Base-by-base conservation (phyloP, 2,329 filamentous ascomycete species). In the Arthroderma sp. region DNA sequence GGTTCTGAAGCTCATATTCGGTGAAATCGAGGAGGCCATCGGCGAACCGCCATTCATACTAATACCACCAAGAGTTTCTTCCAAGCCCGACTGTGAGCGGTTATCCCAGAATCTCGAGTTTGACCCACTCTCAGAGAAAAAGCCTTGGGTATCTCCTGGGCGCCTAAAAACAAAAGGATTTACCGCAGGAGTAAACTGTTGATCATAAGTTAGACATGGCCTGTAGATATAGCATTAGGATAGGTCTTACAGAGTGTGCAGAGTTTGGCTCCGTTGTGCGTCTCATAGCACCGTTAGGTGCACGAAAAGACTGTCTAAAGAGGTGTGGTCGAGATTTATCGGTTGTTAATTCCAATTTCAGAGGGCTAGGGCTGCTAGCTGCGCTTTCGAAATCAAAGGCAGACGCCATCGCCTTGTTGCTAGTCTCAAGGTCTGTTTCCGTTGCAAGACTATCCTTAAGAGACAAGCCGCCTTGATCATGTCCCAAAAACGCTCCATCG, bases 331-430 rank as follows among this genome's bases (percentile, higher is more conserved):
- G 42, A 15, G 38, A 53, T 57, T 34, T 54, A 52, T 5, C 52
- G 34, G 52, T 49, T 15, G 51, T 50, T 15, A 52, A 49, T 38
- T 59, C 60, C 31, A 47, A 49, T 42, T 60, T 67, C 47, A 64
- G 55, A 34, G 57, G 65, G 48, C 64, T 69, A 1, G 67, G 66
- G 32, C 65, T 69, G 52, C 66, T 69, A 5, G 65, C 66, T 30
- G 67, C 67, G 47, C 66, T 69, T 37, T 69, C 66, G 49, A 70
- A 70, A 49, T 70, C 67, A 47, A 70, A 70, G 8, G 65, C 66
- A 29, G 66, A 66, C 50, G 67, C 66, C 67, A 70, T 69, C 10
- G 64, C 65, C 49, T 61, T 64, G 48, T 69, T 69, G 46, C 65
- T 69, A 5, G 57, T 61, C 48, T 69, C 67, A 37, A 68, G 52